Evolutionary conservation across 768 basidiomycete species (phyloP).

Genomic region (Trametes meyenii): DNA sequence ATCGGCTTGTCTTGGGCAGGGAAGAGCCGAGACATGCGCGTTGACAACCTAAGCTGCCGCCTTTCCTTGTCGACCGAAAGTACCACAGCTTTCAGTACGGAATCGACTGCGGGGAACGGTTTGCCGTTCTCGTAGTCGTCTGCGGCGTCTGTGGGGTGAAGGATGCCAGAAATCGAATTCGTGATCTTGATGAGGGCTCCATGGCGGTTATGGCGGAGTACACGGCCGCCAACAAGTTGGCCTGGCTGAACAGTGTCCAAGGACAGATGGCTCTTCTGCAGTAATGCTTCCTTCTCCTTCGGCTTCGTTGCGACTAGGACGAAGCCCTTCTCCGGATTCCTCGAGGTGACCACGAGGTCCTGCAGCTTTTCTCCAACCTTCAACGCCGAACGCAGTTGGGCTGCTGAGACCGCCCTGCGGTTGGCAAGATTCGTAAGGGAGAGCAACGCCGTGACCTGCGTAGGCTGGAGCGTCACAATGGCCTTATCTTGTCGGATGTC

Average conservation of each 20-base stretch:
- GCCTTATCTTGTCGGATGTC: constrained; percentile 88
- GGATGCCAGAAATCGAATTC: constrained; percentile 66
- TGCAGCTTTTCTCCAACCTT: constrained; percentile 71
- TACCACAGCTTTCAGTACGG: constrained; percentile 71
- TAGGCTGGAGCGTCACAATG: constrained; percentile 71
- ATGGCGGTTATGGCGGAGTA: constrained; percentile 68
- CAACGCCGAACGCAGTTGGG: constrained; percentile 64
- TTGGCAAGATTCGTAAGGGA: constrained; percentile 89
- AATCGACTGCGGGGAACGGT: constrained; percentile 62
- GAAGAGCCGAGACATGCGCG: constrained; percentile 70
- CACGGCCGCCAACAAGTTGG: constrained; percentile 78
- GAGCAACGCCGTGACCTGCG: constrained; percentile 75
- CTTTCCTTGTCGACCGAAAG: constrained; percentile 66
- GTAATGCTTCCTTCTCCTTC: constrained; percentile 51
- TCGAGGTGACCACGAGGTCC: constrained; percentile 86
- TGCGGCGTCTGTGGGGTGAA: constrained; percentile 80
- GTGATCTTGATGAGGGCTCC: constrained; percentile 82
- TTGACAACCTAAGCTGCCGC: constrained; percentile 78
- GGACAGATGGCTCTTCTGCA: constrained; percentile 54
- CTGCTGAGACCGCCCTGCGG: constrained; percentile 62
- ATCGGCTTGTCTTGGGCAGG: constrained; percentile 52
- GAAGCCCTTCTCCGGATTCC: constrained; percentile 82
- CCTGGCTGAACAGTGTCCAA: constrained; percentile 72
- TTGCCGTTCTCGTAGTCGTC: constrained; percentile 74
- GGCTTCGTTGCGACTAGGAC: constrained; percentile 82